Conservation (phyloP, 176 grass and related monocot species). For the Oryza meyeriana region DNA sequence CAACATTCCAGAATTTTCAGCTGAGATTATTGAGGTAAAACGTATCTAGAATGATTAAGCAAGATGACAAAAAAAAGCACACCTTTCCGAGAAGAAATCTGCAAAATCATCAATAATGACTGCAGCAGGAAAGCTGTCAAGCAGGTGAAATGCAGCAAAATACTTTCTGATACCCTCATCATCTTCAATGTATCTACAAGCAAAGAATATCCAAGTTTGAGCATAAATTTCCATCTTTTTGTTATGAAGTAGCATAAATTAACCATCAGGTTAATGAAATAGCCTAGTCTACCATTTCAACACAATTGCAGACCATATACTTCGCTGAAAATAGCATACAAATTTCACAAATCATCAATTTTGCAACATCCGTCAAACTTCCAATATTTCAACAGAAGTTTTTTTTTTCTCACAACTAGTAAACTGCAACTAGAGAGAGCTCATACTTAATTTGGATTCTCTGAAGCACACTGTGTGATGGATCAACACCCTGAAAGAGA, state of each 20-base stretch:
- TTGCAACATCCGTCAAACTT: not conserved
- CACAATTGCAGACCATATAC: not conserved
- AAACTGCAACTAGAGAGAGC: not conserved
- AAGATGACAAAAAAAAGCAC: not conserved
- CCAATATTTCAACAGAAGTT: not conserved
- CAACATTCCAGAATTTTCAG: constrained; percentile 5
- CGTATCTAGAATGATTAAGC: not conserved
- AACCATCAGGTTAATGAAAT: not conserved
- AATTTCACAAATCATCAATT: not conserved
- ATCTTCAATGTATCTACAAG: constrained; percentile 73
- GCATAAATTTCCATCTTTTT: not conserved
- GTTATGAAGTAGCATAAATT: not conserved
- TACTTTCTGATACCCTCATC: constrained; percentile 72
- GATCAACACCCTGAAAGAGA: constrained; percentile 63
- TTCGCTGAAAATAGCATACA: not conserved
- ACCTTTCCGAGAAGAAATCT: constrained; percentile 72
- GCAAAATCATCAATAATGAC: constrained; percentile 94
- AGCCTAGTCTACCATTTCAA: not conserved
- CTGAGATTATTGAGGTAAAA: not conserved
- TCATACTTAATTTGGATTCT: constrained; percentile 86
- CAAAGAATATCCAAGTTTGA: constrained; percentile 1
- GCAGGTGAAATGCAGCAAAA: constrained; percentile 85
- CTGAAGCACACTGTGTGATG: constrained; percentile 52
- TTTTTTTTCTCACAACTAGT: not conserved
- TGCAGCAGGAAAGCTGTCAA: constrained; percentile 59